Percentiles rank a stretch among this genome's conserved stretches.
Conservation (phyloP, 2,329 filamentous ascomycete genomes). For the Aspergillus fischeri region DNA sequence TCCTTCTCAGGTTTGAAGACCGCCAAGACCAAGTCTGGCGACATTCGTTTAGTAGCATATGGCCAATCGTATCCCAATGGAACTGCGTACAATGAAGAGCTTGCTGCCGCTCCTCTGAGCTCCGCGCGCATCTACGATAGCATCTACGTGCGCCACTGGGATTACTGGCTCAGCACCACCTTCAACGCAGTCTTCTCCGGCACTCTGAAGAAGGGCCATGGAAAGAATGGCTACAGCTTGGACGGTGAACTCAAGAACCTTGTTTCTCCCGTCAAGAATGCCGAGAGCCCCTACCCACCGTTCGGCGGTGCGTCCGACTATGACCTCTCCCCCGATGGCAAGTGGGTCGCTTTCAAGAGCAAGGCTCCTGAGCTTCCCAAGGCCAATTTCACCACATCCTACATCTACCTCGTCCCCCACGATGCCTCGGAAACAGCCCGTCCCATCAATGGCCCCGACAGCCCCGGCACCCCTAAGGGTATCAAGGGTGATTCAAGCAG, state of each 20-base stretch:
- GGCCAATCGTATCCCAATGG: slow-evolving; percentile 66
- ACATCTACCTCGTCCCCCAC: slow-evolving; percentile 70
- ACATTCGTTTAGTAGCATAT: slow-evolving; percentile 51
- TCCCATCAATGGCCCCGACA: slow-evolving; percentile 41
- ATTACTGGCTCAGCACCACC: slow-evolving; percentile 66
- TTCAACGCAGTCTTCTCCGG: slow-evolving; percentile 71
- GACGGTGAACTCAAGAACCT: slow-evolving; percentile 55
- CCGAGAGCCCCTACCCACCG: slow-evolving; percentile 50
- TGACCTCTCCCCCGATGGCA: slow-evolving; percentile 52
- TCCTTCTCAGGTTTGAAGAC: slow-evolving; percentile 38
- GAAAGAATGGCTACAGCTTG: slow-evolving; percentile 37
- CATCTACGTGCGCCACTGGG: slow-evolving; percentile 80
- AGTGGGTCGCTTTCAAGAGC: slow-evolving; percentile 40
- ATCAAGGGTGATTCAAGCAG: slow-evolving; percentile 54
- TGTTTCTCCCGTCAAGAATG: slow-evolving; percentile 34
- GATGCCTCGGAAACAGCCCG: slow-evolving; percentile 53
- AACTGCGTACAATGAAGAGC: slow-evolving; percentile 62
- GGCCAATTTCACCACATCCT: slow-evolving; percentile 69
- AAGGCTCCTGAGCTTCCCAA: slow-evolving; percentile 40
- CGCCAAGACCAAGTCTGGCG: slow-evolving; percentile 33
- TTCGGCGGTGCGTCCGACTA: slow-evolving; percentile 81
- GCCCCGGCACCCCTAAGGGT: slow-evolving; percentile 44
- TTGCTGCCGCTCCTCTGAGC: slow-evolving; percentile 56
- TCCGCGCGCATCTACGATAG: slow-evolving; percentile 68
- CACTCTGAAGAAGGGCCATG: slow-evolving; percentile 45